Base-by-base conservation (phyloP, 495 filamentous ascomycete species). In the Parathielavia hyrcaniae region DNA sequence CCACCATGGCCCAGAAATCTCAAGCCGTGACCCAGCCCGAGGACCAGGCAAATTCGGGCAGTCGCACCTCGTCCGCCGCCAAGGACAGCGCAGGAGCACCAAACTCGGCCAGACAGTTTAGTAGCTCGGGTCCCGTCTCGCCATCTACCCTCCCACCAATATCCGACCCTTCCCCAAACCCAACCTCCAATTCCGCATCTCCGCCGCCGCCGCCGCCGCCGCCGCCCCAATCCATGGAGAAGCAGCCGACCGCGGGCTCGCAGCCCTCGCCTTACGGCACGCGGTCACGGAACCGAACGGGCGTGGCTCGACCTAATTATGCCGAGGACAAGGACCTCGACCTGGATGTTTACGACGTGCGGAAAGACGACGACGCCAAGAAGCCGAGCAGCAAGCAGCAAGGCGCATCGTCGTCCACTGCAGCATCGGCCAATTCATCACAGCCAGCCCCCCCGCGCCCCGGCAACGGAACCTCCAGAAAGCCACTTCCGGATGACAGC, bases 271-370 rank as follows among this genome's bases (percentile, higher is more conserved):
- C 90, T 20, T 97, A 99, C 71, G 93, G 93, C 59, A 99, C 95
- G 61, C 88, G 93, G 62, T 98, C 93, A 57, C 86, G 93, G 69
- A 95, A 95, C 68, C 84, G 91, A 59, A 87, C 85, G 41, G 89
- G 87, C 59, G 79, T 77, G 55, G 79, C 88, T 61, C 87, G 93
- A 60, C 83, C 86, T 48, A 98, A 98, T 71, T 98, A 98, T 72
- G 95, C 93, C 34, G 93, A 98, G 74, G 95, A 98, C 73, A 87
- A 86, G 67, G 93, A 97, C 65, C 75, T 90, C 61, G 95, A 97
- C 60, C 82, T 89, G 73, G 93, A 98, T 40, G 80, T 87, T 64
- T 77, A 73, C 62, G 77, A 79, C 55, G 54, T 60, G 34, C 63
- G 75, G 30, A 72, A 75, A 44, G 71, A 77, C 2, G 69, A 70